A percentile compares a stretch with the other conserved stretches of the same genome.
These are phyloP conservation scores for Megacollybia platyphylla DNA, from an alignment of 1,284 basidiomycete species.

Conservation along the genomic window DNA sequence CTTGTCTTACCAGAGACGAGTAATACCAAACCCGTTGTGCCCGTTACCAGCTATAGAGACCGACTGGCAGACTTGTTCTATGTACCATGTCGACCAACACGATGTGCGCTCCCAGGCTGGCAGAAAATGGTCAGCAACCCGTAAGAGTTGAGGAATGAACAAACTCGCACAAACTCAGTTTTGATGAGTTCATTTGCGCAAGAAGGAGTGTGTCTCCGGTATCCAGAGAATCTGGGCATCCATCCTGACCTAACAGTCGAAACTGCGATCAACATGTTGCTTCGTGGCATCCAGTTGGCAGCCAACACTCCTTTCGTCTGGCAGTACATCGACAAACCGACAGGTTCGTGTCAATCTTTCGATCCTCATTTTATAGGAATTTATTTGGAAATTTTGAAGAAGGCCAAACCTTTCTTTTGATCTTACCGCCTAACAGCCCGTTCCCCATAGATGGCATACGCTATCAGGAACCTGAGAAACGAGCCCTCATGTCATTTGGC, in stretches of 20 bases:
- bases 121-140: too few species aligned
- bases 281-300: constrained; percentile 41
- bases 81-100: too few species aligned
- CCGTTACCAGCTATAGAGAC: too few species aligned
- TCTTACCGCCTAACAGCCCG: constrained; percentile 35
- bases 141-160: too few species aligned
- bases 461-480: constrained; percentile 56
- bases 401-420: constrained; percentile 51
- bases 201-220: constrained; percentile 49
- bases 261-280: constrained; percentile 43
- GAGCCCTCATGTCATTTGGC: constrained; percentile 35
- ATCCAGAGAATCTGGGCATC: constrained; percentile 46
- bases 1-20: too few species aligned
- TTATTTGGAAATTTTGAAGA: constrained; percentile 26
- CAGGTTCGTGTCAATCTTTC: constrained; percentile 23
- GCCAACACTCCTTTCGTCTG: constrained; percentile 49
- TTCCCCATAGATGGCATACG: constrained; percentile 64
- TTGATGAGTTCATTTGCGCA: constrained; percentile 14
- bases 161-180: too few species aligned
- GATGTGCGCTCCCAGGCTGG: too few species aligned
- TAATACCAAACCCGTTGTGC: too few species aligned
- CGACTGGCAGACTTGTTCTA: too few species aligned
- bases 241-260: constrained; percentile 45
- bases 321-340: constrained; percentile 62
- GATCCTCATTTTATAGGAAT: constrained; percentile 3